Base-by-base conservation (phyloP, 441 rosid species). In the Mallotus repandus region DNA sequence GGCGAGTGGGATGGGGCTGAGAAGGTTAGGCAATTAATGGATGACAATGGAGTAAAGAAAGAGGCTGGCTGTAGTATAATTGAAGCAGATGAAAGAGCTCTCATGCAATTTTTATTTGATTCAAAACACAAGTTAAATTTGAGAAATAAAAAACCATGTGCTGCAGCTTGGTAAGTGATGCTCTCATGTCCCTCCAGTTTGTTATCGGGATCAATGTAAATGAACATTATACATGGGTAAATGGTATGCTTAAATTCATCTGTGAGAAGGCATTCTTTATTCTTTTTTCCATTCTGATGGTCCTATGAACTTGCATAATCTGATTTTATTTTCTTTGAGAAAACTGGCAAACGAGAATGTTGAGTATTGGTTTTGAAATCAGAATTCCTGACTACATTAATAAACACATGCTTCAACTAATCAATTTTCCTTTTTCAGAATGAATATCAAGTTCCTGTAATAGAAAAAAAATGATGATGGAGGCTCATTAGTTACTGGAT, bases 1-100 rank as follows among this genome's bases (percentile, higher is more conserved):
- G 91, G 94, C 63, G 82, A 86, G 84, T 87, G 94, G 94, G 80
- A 79, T 62, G 91, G 85, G 58, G 84, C 78, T 68, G 73, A 80
- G 69, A 79, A 74, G 48, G 77, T 80, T 2, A 82, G 90, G 79
- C 77, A 68, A 66, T 63, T 49, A 38, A 81, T 88, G 85, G 85
- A 77, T 46, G 86, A 76, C 13, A 74, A 54, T 49, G 82, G 86
- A 50, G 78, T 88, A 80, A 81, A 81, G 80, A 89, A 90, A 79
- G 82, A 76, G 62, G 82, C 85, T 38, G 97, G 89, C n/a, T 77
- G 68, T 73, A 87, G 94, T 79, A 82, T 87, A 41, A 61, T 89
- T 48, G 88, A 84, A 80, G 80, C 82, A 57, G 86, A 87, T 58
- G 88, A 82, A 25, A 79, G 74, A 79, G 78, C 83, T 77, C 74